Base-by-base conservation (phyloP, 1,284 basidiomycete genomes). In the Sutorius eximius region DNA sequence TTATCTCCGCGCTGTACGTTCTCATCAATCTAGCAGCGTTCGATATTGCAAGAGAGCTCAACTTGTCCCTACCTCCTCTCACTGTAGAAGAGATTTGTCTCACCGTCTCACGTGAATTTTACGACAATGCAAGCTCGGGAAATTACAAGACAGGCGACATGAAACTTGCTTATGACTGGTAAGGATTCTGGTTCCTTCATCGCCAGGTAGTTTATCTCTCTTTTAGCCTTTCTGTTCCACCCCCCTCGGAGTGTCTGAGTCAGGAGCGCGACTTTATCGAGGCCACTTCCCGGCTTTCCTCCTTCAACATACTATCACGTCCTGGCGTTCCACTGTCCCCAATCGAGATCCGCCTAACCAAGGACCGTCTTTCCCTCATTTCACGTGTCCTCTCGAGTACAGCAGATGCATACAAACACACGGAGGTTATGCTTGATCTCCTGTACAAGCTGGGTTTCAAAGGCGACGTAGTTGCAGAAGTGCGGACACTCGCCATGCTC, bases 161-260 rank as follows among this genome's bases (percentile, higher is more conserved):
- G 94, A 95, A 93, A 71, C 76, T 93, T 38, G 95, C 95, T 1
- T 95, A 95, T 70, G 92, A 96, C 56, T 96, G 94, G 95, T 95
- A 69, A 68, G 82, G 68, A 36, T 43, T 56, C 16, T 41, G 47
- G 29, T 53, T 3, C 16, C 9, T 22, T 32, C 46, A 24, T 51
- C 30, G 36, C 36, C 38, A 53, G 59, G 22, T 56, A 45, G 36
- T 58, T 63, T 52, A 61, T 33, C 24, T 38, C 48, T 54, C 33
- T 20, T 48, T 24, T 34, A 96, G 95, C 62, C 77, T 97, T 50
- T 75, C 85, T 42, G 89, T 96, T 3, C 85, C 89, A 1, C 76
- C 76, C 4, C 71, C 77, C 12, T 87, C 92, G 0, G 79, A 85
- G 10, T 77, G 77, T 0, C 80, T 95, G 52, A 63, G 72, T 13